Evolutionary conservation across 805 yeast genomes (phyloP).

Genomic region (Myxozyma melibiosi): DNA sequence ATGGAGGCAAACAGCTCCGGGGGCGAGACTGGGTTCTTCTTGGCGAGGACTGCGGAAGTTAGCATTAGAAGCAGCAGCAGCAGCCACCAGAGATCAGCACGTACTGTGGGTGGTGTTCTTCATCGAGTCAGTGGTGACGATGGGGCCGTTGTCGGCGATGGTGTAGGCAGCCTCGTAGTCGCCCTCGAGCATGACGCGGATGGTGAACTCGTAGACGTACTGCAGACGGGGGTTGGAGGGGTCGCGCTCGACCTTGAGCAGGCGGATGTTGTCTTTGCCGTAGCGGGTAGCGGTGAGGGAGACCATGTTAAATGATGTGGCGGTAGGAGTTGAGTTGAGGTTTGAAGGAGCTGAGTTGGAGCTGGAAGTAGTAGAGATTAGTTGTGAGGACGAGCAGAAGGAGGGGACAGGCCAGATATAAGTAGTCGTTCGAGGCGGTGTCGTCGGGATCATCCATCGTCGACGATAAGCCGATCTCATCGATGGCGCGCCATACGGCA

Average conservation of each 20-base stretch:
- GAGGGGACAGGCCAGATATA: no score
- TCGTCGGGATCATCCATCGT: no score
- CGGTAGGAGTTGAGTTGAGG: background rate
- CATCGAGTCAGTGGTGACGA: conserved; percentile 69
- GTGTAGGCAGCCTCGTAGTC: conserved; percentile 80
- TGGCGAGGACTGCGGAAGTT: conserved; percentile 60
- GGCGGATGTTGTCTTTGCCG: conserved; percentile 92
- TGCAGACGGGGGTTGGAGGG: conserved; percentile 68
- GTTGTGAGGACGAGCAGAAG: background rate
- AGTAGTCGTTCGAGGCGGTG: no score
- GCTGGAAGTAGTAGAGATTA: background rate
- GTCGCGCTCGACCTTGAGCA: conserved; percentile 84
- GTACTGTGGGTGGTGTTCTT: conserved; percentile 33
- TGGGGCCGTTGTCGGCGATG: conserved; percentile 80
- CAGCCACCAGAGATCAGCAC: background rate
- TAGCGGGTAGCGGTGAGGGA: conserved; percentile 56
- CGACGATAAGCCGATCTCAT: background rate
- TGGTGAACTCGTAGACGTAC: conserved; percentile 84
- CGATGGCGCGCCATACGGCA: background rate
- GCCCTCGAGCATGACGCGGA: conserved; percentile 73
- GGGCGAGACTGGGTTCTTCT: conserved; percentile 79
- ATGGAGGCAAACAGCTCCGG: conserved; percentile 87
- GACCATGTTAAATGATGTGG: no score
- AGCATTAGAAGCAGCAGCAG: background rate
- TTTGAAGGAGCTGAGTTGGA: background rate